A percentile compares a stretch with the other conserved stretches of the same genome.
Evolutionary conservation across 345 rosid species (phyloP).

Genomic region (Mercurialis annua): DNA sequence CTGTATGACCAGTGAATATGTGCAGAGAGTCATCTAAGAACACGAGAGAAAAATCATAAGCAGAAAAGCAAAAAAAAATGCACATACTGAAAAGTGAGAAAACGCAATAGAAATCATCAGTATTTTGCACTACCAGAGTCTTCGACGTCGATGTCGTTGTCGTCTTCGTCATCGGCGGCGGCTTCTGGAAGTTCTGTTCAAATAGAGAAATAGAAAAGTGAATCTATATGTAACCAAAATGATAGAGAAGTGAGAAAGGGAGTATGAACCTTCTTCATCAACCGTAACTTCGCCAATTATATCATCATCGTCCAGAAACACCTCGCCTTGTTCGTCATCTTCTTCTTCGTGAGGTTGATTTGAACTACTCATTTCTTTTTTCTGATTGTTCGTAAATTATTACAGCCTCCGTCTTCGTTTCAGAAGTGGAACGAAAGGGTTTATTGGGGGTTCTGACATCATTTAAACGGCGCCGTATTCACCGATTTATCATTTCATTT

Average conservation of each 20-base stretch:
- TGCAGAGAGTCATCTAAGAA: slow-evolving; percentile 76
- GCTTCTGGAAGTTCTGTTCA: slow-evolving; percentile 59
- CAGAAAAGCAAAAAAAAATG: not conserved
- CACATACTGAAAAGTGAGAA: not conserved
- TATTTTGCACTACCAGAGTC: slow-evolving; percentile 34
- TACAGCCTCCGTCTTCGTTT: too few relatives aligned
- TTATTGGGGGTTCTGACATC: not conserved
- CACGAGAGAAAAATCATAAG: not conserved
- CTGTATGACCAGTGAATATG: slow-evolving; percentile 81
- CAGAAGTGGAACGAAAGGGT: too few relatives aligned
- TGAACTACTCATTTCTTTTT: slow-evolving; percentile 4
- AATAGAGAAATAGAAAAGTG: not conserved
- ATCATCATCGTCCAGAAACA: slow-evolving; percentile 75
- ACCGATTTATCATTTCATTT: too few relatives aligned
- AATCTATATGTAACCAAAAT: not conserved
- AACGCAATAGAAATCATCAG: slow-evolving; percentile 17
- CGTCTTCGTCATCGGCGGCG: slow-evolving; percentile 48
- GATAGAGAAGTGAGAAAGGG: not conserved
- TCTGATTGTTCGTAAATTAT: too few relatives aligned
- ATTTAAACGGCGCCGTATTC: too few relatives aligned
- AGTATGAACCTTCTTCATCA: slow-evolving; percentile 65
- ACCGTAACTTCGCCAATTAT: slow-evolving; percentile 59
- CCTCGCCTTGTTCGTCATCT: slow-evolving; percentile 24
- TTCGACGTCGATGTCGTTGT: slow-evolving; percentile 38
- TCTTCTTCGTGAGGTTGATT: slow-evolving; percentile 13